These are phyloP conservation scores for Micractinium sp. DNA, from an alignment of 139 green algal species.

Conservation along the genomic window DNA sequence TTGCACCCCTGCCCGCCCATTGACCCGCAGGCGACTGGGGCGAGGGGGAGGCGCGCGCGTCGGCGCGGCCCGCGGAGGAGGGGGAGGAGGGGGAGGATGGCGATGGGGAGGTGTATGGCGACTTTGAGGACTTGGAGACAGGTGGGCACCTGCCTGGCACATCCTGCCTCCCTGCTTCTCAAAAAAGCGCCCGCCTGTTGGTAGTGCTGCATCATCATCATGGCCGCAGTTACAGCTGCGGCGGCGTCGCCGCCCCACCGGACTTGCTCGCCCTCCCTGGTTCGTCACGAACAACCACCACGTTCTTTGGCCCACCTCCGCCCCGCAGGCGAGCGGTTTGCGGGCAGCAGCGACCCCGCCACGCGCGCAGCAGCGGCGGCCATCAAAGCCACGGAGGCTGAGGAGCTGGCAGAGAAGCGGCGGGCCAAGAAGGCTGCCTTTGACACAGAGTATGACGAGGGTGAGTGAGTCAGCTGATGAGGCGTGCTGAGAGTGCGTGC, in stretches of 20 bases:
- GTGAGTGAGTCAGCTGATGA: slow-evolving; percentile 26
- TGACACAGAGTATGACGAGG: slow-evolving; percentile 70
- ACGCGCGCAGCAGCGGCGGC: slow-evolving; percentile 57
- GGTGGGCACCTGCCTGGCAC: slow-evolving; percentile 45
- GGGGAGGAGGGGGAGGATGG: slow-evolving; percentile 49
- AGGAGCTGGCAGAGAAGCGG: slow-evolving; percentile 66
- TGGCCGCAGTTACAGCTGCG: too few relatives aligned
- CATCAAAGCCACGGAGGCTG: slow-evolving; percentile 44
- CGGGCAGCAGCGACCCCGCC: slow-evolving; percentile 55
- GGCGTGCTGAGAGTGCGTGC: too few relatives aligned
- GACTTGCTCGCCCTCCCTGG: too few relatives aligned
- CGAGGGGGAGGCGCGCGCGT: slow-evolving; percentile 67
- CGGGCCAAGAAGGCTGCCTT: slow-evolving; percentile 86
- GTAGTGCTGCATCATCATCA: too few relatives aligned
- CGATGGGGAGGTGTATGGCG: slow-evolving; percentile 50
- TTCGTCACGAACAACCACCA: too few relatives aligned
- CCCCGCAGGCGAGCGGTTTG: slow-evolving; percentile 48
- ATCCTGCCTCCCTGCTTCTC: neutral
- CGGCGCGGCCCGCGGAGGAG: slow-evolving; percentile 55
- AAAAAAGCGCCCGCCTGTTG: too few relatives aligned
- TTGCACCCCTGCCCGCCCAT: neutral
- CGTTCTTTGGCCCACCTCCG: too few relatives aligned
- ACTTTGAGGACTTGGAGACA: slow-evolving; percentile 97
- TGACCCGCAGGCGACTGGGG: slow-evolving; percentile 83
- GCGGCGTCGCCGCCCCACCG: too few relatives aligned